phyloP scores from a whole-genome alignment of 192 early-diverging fungal genomes.

The Umbelopsis sp. region DNA sequence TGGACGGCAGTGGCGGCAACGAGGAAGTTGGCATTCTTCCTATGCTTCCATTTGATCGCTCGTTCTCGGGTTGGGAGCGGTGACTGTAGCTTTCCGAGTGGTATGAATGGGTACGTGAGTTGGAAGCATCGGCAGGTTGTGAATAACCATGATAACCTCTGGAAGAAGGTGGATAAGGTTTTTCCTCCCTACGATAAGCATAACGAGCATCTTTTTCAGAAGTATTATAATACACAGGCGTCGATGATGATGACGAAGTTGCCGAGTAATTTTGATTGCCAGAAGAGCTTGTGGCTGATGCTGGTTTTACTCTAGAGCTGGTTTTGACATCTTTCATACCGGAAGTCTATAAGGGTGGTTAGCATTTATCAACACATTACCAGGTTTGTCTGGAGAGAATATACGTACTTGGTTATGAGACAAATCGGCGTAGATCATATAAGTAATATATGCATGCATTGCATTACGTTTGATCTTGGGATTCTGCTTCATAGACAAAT shows the following conservation, averaged over 20 bases:
- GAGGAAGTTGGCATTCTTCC: constrained; percentile 9
- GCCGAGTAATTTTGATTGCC: constrained; percentile 5
- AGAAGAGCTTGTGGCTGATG: neutral
- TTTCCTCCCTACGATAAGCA: constrained; percentile 9
- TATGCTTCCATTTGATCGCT: neutral
- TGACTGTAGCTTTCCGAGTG: neutral
- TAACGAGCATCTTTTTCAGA: constrained; percentile 7
- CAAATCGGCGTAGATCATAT: constrained; percentile 52
- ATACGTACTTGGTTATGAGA: constrained; percentile 19
- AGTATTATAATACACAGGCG: neutral
- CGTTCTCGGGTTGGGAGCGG: neutral
- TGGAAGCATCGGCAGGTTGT: neutral
- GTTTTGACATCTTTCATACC: constrained; percentile 4
- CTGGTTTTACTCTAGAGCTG: neutral
- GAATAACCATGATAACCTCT: constrained; percentile 15
- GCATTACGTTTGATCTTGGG: constrained; percentile 54
- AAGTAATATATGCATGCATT: constrained; percentile 52
- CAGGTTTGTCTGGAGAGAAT: neutral
- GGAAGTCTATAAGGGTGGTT: neutral
- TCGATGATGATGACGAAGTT: neutral
- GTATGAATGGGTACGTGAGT: neutral
- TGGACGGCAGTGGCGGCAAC: neutral
- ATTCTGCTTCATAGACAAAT: constrained; percentile 43
- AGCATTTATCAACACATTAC: too few species aligned
- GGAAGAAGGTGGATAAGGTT: constrained; percentile 2